Percentiles rank a stretch among this genome's conserved stretches.
phyloP scores from a whole-genome alignment of 306 rosid genomes.

The Mucuna pruriens region DNA sequence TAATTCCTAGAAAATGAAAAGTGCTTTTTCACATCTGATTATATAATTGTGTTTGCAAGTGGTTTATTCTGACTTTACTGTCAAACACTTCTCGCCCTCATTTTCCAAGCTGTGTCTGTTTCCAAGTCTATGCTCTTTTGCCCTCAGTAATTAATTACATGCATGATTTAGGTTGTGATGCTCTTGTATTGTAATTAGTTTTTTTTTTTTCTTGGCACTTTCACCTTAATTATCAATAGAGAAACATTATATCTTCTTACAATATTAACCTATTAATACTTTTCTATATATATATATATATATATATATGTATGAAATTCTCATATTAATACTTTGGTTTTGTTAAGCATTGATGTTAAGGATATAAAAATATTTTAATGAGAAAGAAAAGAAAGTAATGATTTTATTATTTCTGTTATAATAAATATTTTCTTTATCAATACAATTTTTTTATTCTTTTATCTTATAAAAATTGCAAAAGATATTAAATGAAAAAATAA shows the following conservation, averaged over 20 bases:
- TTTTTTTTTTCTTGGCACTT: neutral
- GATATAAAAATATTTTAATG: neutral
- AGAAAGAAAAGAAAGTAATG: neutral
- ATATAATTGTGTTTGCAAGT: conserved; percentile 20
- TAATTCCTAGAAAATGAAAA: neutral
- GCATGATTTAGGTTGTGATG: neutral
- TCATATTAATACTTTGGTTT: neutral
- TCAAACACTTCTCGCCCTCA: neutral
- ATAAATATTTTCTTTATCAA: neutral
- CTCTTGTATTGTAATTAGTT: neutral
- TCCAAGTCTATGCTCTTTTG: conserved; percentile 5
- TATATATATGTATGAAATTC: neutral
- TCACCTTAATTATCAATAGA: neutral
- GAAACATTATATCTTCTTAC: neutral
- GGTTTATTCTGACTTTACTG: conserved; percentile 28
- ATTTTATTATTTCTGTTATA: neutral
- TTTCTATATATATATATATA: no score
- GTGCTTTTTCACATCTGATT: conserved; percentile 5
- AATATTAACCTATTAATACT: neutral
- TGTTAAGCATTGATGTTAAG: neutral
- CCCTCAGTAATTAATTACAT: neutral
- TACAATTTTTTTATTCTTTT: neutral
- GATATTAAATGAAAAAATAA: neutral
- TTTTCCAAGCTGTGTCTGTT: conserved; percentile 23
- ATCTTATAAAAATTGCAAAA: neutral